phyloP scores from a whole-genome alignment of 179 eudicot genomes.

The Carnegiea gigantea region DNA sequence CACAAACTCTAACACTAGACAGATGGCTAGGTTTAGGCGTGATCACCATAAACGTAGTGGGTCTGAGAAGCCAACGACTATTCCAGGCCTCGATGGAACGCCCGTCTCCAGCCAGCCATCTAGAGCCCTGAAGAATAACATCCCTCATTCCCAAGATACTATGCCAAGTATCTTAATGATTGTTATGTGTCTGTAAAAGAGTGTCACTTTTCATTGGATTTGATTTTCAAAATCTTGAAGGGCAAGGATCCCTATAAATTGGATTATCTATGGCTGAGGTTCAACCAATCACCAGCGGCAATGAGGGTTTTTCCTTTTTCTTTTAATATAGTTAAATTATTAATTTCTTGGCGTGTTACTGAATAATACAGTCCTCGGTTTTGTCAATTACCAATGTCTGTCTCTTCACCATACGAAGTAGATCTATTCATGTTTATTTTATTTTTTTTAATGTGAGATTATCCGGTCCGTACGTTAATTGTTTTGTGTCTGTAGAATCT shows the following conservation, averaged over 20 bases:
- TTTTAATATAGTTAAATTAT: too few species aligned
- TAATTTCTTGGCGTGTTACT: neutral
- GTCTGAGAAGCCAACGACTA: too few species aligned
- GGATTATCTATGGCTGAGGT: neutral
- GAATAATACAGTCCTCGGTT: neutral
- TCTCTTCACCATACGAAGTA: neutral
- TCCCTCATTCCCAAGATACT: too few species aligned
- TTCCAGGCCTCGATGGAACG: too few species aligned
- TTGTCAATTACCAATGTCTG: neutral
- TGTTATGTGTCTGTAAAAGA: neutral
- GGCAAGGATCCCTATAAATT: neutral
- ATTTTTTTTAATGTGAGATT: neutral
- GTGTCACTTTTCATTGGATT: neutral
- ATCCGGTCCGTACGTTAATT: neutral
- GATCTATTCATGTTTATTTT: neutral
- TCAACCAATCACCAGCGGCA: conserved; percentile 5
- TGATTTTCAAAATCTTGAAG: neutral
- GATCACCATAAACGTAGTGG: too few species aligned
- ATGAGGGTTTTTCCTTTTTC: neutral
- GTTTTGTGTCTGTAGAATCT: neutral
- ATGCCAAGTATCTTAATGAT: neutral
- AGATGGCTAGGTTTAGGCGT: too few species aligned
- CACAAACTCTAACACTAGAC: too few species aligned
- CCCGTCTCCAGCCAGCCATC: too few species aligned
- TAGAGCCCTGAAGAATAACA: too few species aligned